Percentiles rank a stretch among this genome's conserved stretches.
phyloP scores from a whole-genome alignment of 2,329 filamentous ascomycete genomes.

The Aspergillus fumigatiaffinis region DNA sequence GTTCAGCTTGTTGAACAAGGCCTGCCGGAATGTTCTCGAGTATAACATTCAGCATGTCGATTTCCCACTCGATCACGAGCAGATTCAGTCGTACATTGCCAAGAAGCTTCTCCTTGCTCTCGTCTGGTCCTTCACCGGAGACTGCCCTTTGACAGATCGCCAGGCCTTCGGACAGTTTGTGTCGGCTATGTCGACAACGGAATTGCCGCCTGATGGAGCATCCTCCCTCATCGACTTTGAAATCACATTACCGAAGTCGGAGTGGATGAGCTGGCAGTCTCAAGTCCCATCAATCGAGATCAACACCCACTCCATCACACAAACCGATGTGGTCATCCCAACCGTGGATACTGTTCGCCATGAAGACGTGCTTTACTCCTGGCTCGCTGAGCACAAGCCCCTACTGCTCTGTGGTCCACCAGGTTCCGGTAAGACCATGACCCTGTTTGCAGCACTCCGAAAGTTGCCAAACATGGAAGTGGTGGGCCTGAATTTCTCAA shows the following conservation, averaged over 20 bases:
- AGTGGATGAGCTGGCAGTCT: slow-evolving; percentile 92
- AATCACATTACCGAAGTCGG: slow-evolving; percentile 76
- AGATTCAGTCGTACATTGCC: slow-evolving; percentile 81
- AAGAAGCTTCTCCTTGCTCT: slow-evolving; percentile 92
- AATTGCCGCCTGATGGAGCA: slow-evolving; percentile 74
- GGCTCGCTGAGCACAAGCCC: slow-evolving; percentile 98
- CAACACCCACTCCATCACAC: slow-evolving; percentile 95
- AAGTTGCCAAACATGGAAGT: slow-evolving; percentile 99
- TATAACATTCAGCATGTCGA: slow-evolving; percentile 94
- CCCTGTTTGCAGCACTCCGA: slow-evolving; percentile 91
- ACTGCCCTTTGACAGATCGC: slow-evolving; percentile 83
- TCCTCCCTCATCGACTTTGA: slow-evolving; percentile 91
- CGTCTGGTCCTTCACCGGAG: slow-evolving; percentile 93
- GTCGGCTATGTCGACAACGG: slow-evolving; percentile 76
- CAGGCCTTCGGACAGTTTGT: slow-evolving; percentile 86
- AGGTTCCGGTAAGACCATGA: slow-evolving; percentile 99
- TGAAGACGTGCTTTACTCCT: slow-evolving; percentile 98
- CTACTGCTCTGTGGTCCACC: slow-evolving; percentile 93
- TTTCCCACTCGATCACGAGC: slow-evolving; percentile 85
- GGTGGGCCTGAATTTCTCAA: slow-evolving; percentile 98
- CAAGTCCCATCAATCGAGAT: slow-evolving; percentile 93
- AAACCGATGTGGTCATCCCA: slow-evolving; percentile 97
- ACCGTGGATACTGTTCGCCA: slow-evolving; percentile 96
- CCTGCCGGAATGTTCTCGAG: slow-evolving; percentile 85
- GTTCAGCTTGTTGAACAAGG: slow-evolving; percentile 93